phyloP scores from a whole-genome alignment of 1,284 basidiomycete species.

The Termitomyces sp. region DNA sequence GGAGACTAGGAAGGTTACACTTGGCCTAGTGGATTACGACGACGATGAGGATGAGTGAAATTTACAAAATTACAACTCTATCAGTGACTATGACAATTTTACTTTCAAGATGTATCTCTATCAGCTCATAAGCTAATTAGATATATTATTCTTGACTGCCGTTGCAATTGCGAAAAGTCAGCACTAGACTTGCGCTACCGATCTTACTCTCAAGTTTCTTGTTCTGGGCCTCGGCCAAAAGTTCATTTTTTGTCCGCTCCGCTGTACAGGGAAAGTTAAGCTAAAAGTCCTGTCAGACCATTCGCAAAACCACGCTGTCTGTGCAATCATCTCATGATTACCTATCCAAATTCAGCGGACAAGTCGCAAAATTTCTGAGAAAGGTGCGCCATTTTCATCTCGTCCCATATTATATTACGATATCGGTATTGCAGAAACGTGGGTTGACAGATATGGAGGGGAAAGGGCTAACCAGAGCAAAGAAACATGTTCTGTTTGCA shows the following conservation, averaged over 20 bases:
- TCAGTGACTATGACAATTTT: background rate
- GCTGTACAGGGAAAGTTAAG: background rate
- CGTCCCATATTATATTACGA: conserved; percentile 2
- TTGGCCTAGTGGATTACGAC: conserved; percentile 50
- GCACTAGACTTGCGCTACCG: background rate
- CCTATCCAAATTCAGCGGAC: background rate
- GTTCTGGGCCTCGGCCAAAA: conserved; percentile 5
- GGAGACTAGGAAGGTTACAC: conserved; percentile 32
- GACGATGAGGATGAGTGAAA: conserved; percentile 43
- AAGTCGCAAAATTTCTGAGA: background rate
- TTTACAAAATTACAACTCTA: background rate
- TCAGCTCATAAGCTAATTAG: background rate
- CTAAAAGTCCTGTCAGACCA: background rate
- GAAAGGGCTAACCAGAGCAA: conserved; percentile 19
- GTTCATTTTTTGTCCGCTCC: background rate
- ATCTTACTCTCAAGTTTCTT: conserved; percentile 10
- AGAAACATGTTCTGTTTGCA: conserved; percentile 1
- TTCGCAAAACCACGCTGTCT: background rate
- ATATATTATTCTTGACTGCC: conserved; percentile 1
- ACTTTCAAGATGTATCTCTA: background rate
- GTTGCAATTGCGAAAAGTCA: background rate
- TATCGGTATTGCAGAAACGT: conserved; percentile 7
- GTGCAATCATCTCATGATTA: conserved; percentile 10
- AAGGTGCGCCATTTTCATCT: conserved; percentile 10
- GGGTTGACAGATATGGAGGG: conserved; percentile 2